Evolutionary conservation across 345 rosid genomes (phyloP).

Genomic region (Eucalyptus viminalis): DNA sequence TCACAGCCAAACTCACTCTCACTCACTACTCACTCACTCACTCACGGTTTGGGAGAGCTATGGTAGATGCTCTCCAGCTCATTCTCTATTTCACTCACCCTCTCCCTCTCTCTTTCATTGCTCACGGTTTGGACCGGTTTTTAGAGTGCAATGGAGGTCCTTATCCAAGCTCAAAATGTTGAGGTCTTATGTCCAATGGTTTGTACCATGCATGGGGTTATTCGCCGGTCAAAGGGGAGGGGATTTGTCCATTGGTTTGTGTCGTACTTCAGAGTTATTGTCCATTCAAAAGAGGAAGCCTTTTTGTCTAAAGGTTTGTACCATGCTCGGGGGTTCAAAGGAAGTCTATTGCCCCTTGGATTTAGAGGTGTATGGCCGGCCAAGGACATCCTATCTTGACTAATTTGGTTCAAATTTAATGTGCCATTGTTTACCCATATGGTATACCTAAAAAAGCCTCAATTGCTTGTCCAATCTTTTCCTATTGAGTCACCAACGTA

Average conservation of each 20-base stretch:
- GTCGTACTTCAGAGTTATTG: background rate
- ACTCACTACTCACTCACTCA: no score
- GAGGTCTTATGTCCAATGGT: background rate
- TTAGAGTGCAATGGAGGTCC: background rate
- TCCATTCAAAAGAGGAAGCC: background rate
- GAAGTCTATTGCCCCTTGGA: background rate
- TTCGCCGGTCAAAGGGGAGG: background rate
- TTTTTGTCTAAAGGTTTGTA: background rate
- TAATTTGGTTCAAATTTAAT: background rate
- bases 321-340: background rate
- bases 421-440: background rate
- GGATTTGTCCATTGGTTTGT: background rate
- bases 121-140: no score
- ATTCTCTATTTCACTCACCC: no score
- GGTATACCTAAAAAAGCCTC: background rate
- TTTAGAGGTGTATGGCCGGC: background rate
- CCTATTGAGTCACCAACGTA: background rate
- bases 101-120: no score
- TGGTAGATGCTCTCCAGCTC: no score
- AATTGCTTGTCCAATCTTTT: background rate
- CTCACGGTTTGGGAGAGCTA: no score
- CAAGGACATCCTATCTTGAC: background rate
- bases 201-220: background rate
- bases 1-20: no score
- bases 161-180: background rate